These are phyloP conservation scores for Blastocladiella emersonii DNA, from an alignment of 371 early-diverging fungal species.

Conservation along the genomic window DNA sequence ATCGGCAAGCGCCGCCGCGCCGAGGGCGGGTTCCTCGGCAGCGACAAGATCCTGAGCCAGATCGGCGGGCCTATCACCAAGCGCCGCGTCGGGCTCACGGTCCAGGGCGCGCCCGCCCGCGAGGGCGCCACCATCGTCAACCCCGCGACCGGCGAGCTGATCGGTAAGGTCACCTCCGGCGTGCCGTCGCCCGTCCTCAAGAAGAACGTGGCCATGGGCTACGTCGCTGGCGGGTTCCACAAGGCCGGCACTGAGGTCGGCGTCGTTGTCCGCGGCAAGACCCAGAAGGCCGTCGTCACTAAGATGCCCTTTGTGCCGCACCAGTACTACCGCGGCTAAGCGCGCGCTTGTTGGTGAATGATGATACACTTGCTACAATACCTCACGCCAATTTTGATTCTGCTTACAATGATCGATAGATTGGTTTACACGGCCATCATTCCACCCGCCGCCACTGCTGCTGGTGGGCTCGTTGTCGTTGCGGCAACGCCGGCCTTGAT, in stretches of 20 bases:
- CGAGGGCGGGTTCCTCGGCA: conserved; percentile 92
- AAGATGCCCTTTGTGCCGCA: conserved; percentile 94
- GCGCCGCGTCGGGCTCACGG: conserved; percentile 77
- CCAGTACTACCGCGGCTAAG: conserved; percentile 40
- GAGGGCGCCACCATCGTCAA: conserved; percentile 14
- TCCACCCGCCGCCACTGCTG: too few species aligned
- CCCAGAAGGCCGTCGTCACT: conserved; percentile 64
- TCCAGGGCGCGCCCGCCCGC: conserved; percentile 92
- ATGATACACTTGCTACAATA: too few species aligned
- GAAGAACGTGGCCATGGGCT: conserved; percentile 96
- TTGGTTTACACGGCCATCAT: too few species aligned
- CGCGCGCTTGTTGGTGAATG: too few species aligned
- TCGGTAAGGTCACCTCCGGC: conserved; percentile 80
- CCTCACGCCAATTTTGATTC: too few species aligned
- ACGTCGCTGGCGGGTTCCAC: conserved; percentile 71
- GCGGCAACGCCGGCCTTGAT: too few species aligned
- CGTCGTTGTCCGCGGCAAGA: conserved; percentile 75
- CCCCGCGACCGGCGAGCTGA: not conserved
- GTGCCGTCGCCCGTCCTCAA: conserved; percentile 84
- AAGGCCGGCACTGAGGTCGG: conserved; percentile 73
- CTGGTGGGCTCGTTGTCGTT: too few species aligned
- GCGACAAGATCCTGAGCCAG: conserved; percentile 66
- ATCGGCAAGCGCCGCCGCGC: conserved; percentile 75
- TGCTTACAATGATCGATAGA: too few species aligned
- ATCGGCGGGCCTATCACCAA: conserved; percentile 64